phyloP scores from a whole-genome alignment of 2,329 filamentous ascomycete species.

The Sporothrix dimorphospora region DNA sequence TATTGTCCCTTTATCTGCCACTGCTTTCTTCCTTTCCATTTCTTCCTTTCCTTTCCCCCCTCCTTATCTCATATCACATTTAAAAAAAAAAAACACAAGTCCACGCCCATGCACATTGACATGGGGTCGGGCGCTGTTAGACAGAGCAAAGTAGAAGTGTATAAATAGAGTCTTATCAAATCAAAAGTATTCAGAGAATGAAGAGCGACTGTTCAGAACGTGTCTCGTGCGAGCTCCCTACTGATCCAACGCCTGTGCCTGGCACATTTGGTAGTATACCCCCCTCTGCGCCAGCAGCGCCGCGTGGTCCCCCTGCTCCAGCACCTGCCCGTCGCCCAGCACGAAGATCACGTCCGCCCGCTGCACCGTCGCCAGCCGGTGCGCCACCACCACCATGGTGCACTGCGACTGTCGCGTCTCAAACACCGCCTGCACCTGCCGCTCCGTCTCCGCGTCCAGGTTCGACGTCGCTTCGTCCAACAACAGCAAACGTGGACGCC shows the following conservation, averaged over 20 bases:
- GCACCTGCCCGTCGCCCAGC: slow-evolving; percentile 64
- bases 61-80: slow-evolving; percentile 1
- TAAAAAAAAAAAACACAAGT: slow-evolving; percentile 1
- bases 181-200: background rate
- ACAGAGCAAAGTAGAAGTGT: slow-evolving; percentile 8
- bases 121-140: background rate
- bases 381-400: slow-evolving; percentile 70
- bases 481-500: slow-evolving; percentile 31
- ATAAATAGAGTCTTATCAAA: slow-evolving; percentile 25
- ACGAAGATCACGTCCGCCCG: slow-evolving; percentile 72
- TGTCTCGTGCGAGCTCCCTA: too few species aligned
- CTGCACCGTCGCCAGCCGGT: slow-evolving; percentile 68
- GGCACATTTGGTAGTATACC: slow-evolving; percentile 54
- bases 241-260: slow-evolving; percentile 32
- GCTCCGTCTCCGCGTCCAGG: slow-evolving; percentile 34
- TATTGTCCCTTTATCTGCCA: background rate
- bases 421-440: slow-evolving; percentile 33
- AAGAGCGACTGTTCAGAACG: background rate
- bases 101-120: background rate
- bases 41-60: background rate
- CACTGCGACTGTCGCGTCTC: slow-evolving; percentile 42
- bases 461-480: slow-evolving; percentile 33
- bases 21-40: background rate
- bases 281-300: slow-evolving; percentile 52
- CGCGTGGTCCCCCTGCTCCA: slow-evolving; percentile 64